Percentiles rank a stretch among this genome's conserved stretches.
Conservation (phyloP, 2,329 filamentous ascomycete genomes). For the Aspergillus sp. region DNA sequence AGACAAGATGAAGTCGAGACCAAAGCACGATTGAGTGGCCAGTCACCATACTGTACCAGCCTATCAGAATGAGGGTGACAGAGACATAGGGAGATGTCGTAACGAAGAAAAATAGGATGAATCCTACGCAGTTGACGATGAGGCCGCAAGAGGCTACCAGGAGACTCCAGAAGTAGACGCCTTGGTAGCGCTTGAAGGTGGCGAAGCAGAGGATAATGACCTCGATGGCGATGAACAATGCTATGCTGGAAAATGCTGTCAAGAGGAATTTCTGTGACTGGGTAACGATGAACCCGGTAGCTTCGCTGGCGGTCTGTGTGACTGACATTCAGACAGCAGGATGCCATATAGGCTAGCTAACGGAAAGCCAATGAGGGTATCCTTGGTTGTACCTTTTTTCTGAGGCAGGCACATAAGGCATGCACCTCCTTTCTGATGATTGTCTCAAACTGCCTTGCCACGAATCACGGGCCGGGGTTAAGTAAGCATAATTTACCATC, state of each 20-base stretch:
- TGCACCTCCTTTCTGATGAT: no score
- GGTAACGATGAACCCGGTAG: no score
- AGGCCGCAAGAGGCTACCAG: conserved; percentile 31
- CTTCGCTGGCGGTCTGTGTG: no score
- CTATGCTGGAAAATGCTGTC: conserved; percentile 34
- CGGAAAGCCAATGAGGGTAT: no score
- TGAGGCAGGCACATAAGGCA: no score
- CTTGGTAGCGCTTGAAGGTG: conserved; percentile 33
- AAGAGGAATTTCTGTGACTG: conserved; percentile 13
- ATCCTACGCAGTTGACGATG: conserved; percentile 33
- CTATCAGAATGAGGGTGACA: conserved; percentile 46
- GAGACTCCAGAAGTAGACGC: conserved; percentile 41
- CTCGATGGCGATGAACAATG: conserved; percentile 47
- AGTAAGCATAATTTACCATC: no score
- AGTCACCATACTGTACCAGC: conserved; percentile 59
- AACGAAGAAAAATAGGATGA: conserved; percentile 35
- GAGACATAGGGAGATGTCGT: conserved; percentile 29
- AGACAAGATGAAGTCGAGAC: conserved; percentile 59
- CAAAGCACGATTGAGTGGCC: conserved; percentile 62
- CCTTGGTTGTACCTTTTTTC: no score
- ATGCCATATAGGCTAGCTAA: no score
- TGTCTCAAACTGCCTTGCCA: no score
- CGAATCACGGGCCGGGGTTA: no score
- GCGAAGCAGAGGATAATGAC: conserved; percentile 32
- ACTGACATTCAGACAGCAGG: no score